phyloP scores from a whole-genome alignment of 179 eudicot species.

The Drosera spatulata region DNA sequence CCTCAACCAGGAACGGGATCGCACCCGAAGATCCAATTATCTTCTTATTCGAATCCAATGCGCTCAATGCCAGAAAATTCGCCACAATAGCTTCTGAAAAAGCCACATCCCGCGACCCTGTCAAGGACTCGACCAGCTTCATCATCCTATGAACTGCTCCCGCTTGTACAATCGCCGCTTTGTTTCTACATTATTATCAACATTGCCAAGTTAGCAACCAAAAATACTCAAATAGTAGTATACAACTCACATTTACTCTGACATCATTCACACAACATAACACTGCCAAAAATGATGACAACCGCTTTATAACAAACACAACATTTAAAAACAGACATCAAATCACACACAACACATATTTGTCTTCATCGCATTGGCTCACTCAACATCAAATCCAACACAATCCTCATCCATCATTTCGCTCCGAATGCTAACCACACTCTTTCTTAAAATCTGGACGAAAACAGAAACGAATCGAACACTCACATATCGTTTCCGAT shows the following conservation, averaged over 20 bases:
- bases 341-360: no score
- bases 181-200: constrained; percentile 44
- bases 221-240: no score
- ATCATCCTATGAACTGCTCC: constrained; percentile 94
- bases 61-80: constrained; percentile 82
- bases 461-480: not conserved
- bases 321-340: no score
- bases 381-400: no score
- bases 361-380: no score
- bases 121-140: constrained; percentile 39
- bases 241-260: no score
- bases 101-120: constrained; percentile 24
- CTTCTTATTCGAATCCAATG: constrained; percentile 66
- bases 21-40: constrained; percentile 79
- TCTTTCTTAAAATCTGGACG: not conserved
- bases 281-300: no score
- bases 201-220: not conserved
- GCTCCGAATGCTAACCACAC: no score
- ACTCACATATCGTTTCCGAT: constrained; percentile 75
- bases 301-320: no score
- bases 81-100: constrained; percentile 70
- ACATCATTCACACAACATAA: no score
- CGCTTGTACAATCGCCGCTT: constrained; percentile 80
- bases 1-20: constrained; percentile 45
- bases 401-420: no score